phyloP scores from a whole-genome alignment of 2,329 filamentous ascomycete species.

The Aspergillus sp. region DNA sequence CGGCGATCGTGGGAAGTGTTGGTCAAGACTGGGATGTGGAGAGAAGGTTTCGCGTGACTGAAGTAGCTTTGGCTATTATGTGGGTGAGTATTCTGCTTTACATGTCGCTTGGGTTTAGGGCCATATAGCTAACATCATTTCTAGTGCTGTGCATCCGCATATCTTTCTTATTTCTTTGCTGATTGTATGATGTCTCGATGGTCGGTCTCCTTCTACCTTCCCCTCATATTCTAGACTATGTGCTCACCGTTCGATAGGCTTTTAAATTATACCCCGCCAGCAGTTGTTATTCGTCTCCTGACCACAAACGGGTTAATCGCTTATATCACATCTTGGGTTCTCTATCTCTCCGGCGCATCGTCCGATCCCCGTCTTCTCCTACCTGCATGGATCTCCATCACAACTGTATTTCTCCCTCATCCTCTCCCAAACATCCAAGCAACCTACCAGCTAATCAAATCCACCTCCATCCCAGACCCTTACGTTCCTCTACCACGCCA shows the following conservation, averaged over 20 bases:
- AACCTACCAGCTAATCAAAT: constrained; percentile 1
- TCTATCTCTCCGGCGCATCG: constrained; percentile 68
- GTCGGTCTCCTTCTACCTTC: constrained; percentile 45
- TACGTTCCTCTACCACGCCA: constrained; percentile 73
- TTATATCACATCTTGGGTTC: constrained; percentile 70
- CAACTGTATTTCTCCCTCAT: constrained; percentile 59
- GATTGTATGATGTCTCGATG: constrained; percentile 83
- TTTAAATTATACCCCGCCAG: constrained; percentile 74
- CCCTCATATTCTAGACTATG: neutral
- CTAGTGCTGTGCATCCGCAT: constrained; percentile 73
- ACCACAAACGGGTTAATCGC: constrained; percentile 73
- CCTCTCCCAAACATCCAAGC: neutral
- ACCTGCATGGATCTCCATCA: constrained; percentile 75
- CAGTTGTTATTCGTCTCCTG: constrained; percentile 75
- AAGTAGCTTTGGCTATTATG: constrained; percentile 70
- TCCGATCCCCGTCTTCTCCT: constrained; percentile 69
- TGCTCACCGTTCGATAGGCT: constrained; percentile 55
- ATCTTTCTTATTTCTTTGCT: constrained; percentile 79
- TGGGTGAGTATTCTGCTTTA: constrained; percentile 58
- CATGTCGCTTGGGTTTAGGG: constrained; percentile 13
- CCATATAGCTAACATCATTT: constrained; percentile 4
- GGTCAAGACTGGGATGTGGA: constrained; percentile 46
- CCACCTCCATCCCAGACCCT: constrained; percentile 54
- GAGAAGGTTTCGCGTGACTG: constrained; percentile 59
- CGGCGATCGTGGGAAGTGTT: constrained; percentile 38